Evolutionary conservation across 1,284 basidiomycete genomes (phyloP), one percentile per base, ranked within the genome.

Genomic region (Microbotryum saponariae): DNA sequence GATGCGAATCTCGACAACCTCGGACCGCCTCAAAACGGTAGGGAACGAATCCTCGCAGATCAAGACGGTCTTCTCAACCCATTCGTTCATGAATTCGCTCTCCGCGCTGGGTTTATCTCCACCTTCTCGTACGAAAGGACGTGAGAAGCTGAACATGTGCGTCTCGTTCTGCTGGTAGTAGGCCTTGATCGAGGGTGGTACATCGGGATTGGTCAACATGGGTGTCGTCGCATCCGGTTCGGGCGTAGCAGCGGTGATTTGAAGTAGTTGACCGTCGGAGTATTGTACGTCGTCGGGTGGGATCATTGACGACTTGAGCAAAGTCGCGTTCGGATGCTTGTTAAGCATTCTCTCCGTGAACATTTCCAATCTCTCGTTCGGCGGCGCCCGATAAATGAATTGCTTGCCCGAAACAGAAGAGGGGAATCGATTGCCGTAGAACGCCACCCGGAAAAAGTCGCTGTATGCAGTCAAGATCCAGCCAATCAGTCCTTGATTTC

Each of bases 291-390:
- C 86, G 16, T 88, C 85, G 16, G 86, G 82, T 4, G 92, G 89
- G 52, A 91, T 86, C 4, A 85, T 83, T 52, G 82, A 80, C 20
- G 80, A 82, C 72, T 87, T 88, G 61, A 96, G 78, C 57, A 45
- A 54, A 52, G 33, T 14, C 8, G 18, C 88, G 48, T 85, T 85
- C 3, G 91, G 87, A 74, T 97, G 90, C 76, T 97, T 97, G 76
- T 85, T 86, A 54, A 94, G 83, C 82, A 97, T 88, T 33, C 87
- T 80, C 76, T 97, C 93, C 77, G 91, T 93, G 78, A 96, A 89
- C 25, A 56, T 29, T 7, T 84, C 85, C 66, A 86, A 87, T 72
- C 89, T 91, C 76, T 93, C 91, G 87, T 87, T 89, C 71, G 91
- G 89, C 71, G 85, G 87, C 2, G 89, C 91, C 54, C 93, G 91